A percentile compares a stretch with the other conserved stretches of the same genome.
These are phyloP conservation scores for Amylostereum chailletii DNA, from an alignment of 1,284 basidiomycete species.

Conservation along the genomic window DNA sequence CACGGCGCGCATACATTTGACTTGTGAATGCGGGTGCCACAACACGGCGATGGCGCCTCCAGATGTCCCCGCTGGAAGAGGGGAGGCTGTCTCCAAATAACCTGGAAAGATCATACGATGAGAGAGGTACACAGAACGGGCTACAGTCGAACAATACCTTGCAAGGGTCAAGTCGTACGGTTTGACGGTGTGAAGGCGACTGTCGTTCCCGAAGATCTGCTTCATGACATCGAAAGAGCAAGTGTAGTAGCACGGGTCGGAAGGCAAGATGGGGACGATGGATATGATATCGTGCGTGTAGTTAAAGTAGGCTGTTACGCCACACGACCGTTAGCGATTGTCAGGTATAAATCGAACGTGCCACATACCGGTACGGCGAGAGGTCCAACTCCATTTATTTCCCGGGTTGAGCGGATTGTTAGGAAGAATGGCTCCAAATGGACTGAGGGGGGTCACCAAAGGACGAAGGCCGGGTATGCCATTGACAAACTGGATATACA, in stretches of 20 bases:
- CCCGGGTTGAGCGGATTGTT: not conserved
- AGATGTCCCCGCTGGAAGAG: constrained; percentile 19
- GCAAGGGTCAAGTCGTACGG: not conserved
- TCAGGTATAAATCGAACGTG: not conserved
- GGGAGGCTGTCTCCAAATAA: constrained; percentile 23
- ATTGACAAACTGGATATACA: not conserved
- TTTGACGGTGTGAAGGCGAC: not conserved
- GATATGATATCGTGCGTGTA: not conserved
- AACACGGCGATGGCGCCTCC: constrained; percentile 23
- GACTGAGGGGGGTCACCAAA: not conserved
- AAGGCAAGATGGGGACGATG: not conserved
- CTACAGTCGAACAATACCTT: not conserved
- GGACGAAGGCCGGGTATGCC: not conserved
- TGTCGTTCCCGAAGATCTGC: not conserved
- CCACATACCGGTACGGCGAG: not conserved
- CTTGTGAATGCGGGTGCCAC: constrained; percentile 22
- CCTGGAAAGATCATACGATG: constrained; percentile 8
- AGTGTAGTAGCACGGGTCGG: not conserved
- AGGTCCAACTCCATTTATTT: not conserved
- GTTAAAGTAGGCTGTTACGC: not conserved
- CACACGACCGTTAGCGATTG: not conserved
- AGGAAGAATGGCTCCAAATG: not conserved
- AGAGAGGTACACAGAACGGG: not conserved
- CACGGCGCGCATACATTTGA: constrained; percentile 13
- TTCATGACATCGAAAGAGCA: not conserved